Conservation (phyloP, 164 flowering plant genomes). For the Warburgia ugandensis region DNA sequence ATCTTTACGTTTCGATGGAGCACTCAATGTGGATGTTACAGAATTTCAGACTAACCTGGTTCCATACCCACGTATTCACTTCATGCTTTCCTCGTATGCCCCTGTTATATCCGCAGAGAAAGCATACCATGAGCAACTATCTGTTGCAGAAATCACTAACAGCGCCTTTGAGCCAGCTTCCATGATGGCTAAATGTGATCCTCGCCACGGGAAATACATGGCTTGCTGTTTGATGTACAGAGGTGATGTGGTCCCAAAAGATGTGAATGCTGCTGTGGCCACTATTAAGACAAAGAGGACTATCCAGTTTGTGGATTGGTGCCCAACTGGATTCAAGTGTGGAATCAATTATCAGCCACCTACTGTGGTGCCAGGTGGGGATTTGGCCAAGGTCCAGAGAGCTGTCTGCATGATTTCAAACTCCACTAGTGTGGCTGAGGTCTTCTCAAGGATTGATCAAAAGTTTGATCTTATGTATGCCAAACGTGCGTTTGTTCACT, state of each 20-base stretch:
- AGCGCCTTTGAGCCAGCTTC: constrained; percentile 53
- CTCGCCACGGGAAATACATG: constrained; percentile 70
- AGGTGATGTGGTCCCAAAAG: constrained; percentile 73
- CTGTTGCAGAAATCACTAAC: constrained; percentile 63
- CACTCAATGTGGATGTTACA: constrained; percentile 57
- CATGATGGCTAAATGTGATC: constrained; percentile 69
- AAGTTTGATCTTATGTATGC: constrained; percentile 66
- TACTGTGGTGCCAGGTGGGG: constrained; percentile 59
- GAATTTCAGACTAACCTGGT: constrained; percentile 67
- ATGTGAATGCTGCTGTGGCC: constrained; percentile 63
- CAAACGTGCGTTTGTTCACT: constrained; percentile 67
- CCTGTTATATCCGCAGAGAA: constrained; percentile 57
- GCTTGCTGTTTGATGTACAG: constrained; percentile 67
- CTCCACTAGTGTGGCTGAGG: constrained; percentile 60
- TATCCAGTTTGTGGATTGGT: constrained; percentile 64
- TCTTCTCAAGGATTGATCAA: constrained; percentile 52
- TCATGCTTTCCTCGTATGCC: constrained; percentile 63
- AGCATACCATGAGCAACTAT: constrained; percentile 57
- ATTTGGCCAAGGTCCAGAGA: constrained; percentile 59
- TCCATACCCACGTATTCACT: constrained; percentile 64
- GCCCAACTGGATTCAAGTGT: constrained; percentile 61
- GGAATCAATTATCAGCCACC: constrained; percentile 62
- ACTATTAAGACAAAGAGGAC: constrained; percentile 65
- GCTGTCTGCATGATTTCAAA: constrained; percentile 68
- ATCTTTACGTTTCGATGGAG: constrained; percentile 59